A percentile compares a stretch with the other conserved stretches of the same genome.
Conservation (phyloP, 768 basidiomycete genomes). For the Pilatotrama ljubarskyi region DNA sequence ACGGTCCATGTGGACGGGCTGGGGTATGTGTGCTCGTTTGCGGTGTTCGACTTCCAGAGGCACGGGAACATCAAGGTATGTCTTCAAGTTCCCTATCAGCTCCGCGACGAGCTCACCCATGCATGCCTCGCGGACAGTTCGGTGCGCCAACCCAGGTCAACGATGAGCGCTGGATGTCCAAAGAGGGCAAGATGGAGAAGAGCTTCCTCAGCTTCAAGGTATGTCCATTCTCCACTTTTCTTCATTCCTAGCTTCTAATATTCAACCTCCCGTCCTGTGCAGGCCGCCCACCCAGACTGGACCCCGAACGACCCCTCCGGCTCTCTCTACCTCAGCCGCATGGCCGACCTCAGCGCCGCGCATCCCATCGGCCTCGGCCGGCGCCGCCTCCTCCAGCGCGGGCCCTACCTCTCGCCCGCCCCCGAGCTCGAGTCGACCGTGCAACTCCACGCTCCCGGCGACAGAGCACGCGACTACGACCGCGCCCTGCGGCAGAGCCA, state of each 20-base stretch:
- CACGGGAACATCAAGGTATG: conserved; percentile 88
- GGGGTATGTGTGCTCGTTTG: conserved; percentile 97
- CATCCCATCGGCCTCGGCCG: conserved; percentile 32
- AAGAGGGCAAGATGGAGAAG: conserved; percentile 99
- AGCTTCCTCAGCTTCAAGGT: conserved; percentile 93
- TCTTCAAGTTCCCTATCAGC: not conserved
- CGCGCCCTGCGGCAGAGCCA: conserved; percentile 73
- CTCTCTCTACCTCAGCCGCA: conserved; percentile 84
- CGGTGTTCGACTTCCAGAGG: conserved; percentile 95
- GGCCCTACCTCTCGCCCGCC: not conserved
- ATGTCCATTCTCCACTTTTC: conserved; percentile 10
- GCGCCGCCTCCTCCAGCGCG: conserved; percentile 22
- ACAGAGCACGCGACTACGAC: conserved; percentile 74
- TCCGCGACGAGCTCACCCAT: no score
- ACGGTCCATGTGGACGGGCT: conserved; percentile 95
- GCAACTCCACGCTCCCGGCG: conserved; percentile 30
- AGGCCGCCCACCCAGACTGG: conserved; percentile 96
- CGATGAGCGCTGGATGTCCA: conserved; percentile 78
- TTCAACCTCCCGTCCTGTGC: not conserved
- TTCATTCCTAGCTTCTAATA: not conserved
- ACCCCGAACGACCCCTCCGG: conserved; percentile 87
- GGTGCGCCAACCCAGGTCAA: conserved; percentile 74
- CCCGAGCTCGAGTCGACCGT: conserved; percentile 24
- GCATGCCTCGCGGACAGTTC: conserved; percentile 52
- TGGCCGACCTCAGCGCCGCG: conserved; percentile 67